phyloP scores from a whole-genome alignment of 2,329 filamentous ascomycete genomes.

The Kalmusia sp. region DNA sequence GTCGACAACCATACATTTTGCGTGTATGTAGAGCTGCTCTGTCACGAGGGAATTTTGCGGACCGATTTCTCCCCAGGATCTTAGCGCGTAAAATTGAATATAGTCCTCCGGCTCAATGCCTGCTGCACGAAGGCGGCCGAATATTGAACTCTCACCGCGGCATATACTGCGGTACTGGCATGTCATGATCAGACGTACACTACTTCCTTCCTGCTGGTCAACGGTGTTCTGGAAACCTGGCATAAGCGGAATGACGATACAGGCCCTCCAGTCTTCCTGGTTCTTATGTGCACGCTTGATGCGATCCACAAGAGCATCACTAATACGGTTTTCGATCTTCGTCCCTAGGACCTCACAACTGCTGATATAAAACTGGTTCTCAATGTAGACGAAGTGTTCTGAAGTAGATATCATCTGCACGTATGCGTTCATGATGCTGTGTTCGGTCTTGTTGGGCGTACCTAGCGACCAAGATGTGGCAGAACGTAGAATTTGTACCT shows the following conservation, averaged over 20 bases:
- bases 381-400: constrained; percentile 97
- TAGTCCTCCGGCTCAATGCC: constrained; percentile 94
- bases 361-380: constrained; percentile 98
- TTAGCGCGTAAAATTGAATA: constrained; percentile 91
- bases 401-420: constrained; percentile 93
- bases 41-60: constrained; percentile 83
- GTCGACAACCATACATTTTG: constrained; percentile 95
- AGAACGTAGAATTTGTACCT: constrained; percentile 93
- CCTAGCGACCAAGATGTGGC: constrained; percentile 92
- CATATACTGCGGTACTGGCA: constrained; percentile 97
- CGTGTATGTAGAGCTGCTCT: constrained; percentile 97
- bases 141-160: constrained; percentile 89
- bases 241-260: constrained; percentile 92
- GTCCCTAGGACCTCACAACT: constrained; percentile 88
- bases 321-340: constrained; percentile 90
- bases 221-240: constrained; percentile 99
- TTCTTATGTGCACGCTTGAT: constrained; percentile 85
- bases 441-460: constrained; percentile 80
- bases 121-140: constrained; percentile 77
- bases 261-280: constrained; percentile 86
- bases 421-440: constrained; percentile 96
- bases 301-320: constrained; percentile 90
- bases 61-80: constrained; percentile 91
- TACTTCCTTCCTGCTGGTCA: constrained; percentile 90
- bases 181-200: constrained; percentile 93